Percentiles rank a stretch among this genome's conserved stretches.
phyloP scores from a whole-genome alignment of 768 basidiomycete genomes.

The Boletus vinaceobasis region DNA sequence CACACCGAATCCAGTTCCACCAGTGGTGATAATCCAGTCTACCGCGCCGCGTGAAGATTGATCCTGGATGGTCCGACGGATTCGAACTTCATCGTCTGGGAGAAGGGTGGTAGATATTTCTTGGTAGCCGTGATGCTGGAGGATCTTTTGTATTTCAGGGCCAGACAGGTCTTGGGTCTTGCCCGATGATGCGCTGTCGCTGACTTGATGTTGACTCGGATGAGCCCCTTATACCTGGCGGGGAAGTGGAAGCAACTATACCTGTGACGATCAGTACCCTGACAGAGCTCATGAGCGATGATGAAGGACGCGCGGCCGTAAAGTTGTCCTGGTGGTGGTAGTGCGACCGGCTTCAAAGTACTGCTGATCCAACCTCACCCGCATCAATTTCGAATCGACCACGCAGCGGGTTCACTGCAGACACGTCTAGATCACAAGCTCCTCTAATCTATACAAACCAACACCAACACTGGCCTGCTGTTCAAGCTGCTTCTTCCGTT shows the following conservation, averaged over 20 bases:
- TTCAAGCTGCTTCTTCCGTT: slow-evolving; percentile 49
- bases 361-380: background rate
- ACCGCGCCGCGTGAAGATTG: slow-evolving; percentile 47
- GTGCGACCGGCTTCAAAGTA: too few relatives aligned
- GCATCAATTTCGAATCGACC: background rate
- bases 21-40: slow-evolving; percentile 79
- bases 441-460: slow-evolving; percentile 71
- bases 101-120: slow-evolving; percentile 47
- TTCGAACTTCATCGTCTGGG: slow-evolving; percentile 58
- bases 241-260: background rate
- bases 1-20: slow-evolving; percentile 84
- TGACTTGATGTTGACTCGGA: slow-evolving; percentile 45
- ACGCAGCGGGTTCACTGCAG: background rate
- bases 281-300: slow-evolving; percentile 19
- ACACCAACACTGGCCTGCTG: slow-evolving; percentile 52
- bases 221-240: background rate
- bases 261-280: slow-evolving; percentile 29
- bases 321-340: background rate
- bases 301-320: background rate
- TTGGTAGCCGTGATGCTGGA: slow-evolving; percentile 38
- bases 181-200: slow-evolving; percentile 62
- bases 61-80: slow-evolving; percentile 44
- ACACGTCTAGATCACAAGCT: slow-evolving; percentile 49
- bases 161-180: slow-evolving; percentile 60
- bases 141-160: slow-evolving; percentile 53